Evolutionary conservation across 2,329 filamentous ascomycete species (phyloP).

Genomic region (Beauveria sp.): DNA sequence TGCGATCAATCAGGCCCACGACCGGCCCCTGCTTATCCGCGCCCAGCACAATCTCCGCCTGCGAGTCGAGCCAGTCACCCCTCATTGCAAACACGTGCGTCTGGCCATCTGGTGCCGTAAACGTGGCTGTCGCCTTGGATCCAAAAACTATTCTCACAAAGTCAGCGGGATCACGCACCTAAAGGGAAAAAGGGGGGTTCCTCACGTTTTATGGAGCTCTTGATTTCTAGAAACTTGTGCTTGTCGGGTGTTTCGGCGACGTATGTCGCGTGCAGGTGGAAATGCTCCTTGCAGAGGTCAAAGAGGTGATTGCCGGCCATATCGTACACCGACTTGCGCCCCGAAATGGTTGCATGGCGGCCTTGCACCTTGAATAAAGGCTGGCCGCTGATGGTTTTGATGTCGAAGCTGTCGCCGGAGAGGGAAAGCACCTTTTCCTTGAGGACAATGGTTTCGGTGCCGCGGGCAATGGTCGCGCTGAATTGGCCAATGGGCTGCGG

Average conservation of each 20-base stretch:
- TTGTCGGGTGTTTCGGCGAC: conserved; percentile 37
- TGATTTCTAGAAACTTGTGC: conserved; percentile 45
- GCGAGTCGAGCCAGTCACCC: conserved; percentile 52
- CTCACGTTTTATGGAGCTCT: conserved; percentile 45
- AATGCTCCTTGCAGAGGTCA: conserved; percentile 46
- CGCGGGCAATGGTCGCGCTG: conserved; percentile 27
- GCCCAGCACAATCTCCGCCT: conserved; percentile 44
- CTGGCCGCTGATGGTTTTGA: conserved; percentile 46
- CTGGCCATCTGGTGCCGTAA: conserved; percentile 40
- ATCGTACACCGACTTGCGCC: conserved; percentile 50
- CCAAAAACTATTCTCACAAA: conserved; percentile 34
- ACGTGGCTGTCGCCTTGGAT: conserved; percentile 49
- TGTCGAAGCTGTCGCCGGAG: conserved; percentile 56
- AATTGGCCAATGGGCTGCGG: conserved; percentile 32
- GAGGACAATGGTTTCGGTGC: conserved; percentile 44
- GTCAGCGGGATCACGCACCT: too few species aligned
- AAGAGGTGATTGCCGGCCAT: conserved; percentile 47
- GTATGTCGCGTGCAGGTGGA: conserved; percentile 45
- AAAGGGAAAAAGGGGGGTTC: conserved; percentile 15
- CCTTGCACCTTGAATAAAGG: conserved; percentile 50
- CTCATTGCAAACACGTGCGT: conserved; percentile 46
- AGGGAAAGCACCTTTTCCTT: conserved; percentile 56
- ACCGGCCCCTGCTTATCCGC: conserved; percentile 40
- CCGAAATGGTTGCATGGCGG: conserved; percentile 42
- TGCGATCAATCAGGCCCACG: conserved; percentile 53